Evolutionary conservation across 176 grass and related monocot species (phyloP).

Genomic region (Tuctoria greenei): DNA sequence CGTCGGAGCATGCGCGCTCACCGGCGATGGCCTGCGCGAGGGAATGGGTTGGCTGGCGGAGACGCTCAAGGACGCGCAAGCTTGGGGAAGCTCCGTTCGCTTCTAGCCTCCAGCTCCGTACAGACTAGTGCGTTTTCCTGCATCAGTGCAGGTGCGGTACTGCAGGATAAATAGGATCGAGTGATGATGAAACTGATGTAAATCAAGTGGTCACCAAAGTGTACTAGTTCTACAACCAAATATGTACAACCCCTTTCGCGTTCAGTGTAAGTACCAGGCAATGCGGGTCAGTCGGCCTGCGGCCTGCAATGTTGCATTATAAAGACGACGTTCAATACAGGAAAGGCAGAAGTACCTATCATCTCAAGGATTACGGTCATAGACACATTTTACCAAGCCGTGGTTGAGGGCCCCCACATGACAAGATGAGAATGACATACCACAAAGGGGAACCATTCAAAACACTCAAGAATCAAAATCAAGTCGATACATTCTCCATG

Average conservation of each 20-base stretch:
- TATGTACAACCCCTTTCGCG: not conserved
- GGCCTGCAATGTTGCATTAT: too few species aligned
- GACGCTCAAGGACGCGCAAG: constrained; percentile 15
- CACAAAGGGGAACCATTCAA: not conserved
- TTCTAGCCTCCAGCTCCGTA: not conserved
- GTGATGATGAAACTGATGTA: too few species aligned
- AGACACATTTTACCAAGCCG: not conserved
- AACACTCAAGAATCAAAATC: not conserved
- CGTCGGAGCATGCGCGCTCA: constrained; percentile 33
- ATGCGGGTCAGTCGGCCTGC: too few species aligned
- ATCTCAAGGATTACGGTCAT: not conserved
- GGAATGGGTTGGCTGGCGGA: constrained; percentile 26
- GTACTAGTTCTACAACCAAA: not conserved
- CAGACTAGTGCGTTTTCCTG: not conserved
- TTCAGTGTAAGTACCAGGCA: not conserved
- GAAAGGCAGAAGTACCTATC: not conserved
- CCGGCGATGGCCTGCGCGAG: not conserved
- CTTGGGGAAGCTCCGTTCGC: constrained; percentile 28
- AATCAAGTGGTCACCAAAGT: not conserved
- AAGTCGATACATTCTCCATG: not conserved
- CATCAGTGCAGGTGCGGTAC: too few species aligned
- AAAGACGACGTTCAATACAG: not conserved
- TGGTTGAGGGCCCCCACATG: not conserved
- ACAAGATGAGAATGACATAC: too few species aligned
- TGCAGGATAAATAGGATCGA: too few species aligned